Conservation (phyloP, 495 filamentous ascomycete genomes). For the Neurospora hispaniola region DNA sequence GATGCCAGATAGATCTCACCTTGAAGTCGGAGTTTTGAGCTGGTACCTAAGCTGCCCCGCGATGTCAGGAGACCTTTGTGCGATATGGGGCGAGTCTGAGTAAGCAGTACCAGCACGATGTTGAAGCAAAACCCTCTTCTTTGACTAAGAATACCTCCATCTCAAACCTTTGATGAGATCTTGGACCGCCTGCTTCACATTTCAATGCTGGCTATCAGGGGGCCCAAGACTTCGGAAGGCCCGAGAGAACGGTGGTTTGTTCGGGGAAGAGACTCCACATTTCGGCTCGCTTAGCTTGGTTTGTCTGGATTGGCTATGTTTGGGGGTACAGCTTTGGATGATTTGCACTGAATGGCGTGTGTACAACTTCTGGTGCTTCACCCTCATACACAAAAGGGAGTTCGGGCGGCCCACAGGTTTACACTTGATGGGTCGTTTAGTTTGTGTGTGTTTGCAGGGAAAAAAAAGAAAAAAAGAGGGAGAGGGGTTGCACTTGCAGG, state of each 20-base stretch:
- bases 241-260: not conserved
- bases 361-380: no score
- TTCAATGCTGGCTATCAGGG: not conserved
- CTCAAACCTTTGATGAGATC: not conserved
- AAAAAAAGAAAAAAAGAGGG: no score
- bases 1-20: not conserved
- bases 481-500: no score
- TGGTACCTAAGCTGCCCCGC: not conserved
- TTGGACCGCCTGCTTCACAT: not conserved
- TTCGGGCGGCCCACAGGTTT: no score
- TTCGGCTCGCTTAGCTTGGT: not conserved
- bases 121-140: not conserved
- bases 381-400: no score
- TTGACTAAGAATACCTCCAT: not conserved
- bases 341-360: no score
- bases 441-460: no score
- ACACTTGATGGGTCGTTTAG: no score
- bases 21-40: not conserved
- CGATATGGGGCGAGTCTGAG: not conserved
- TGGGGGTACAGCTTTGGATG: no score
- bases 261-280: not conserved
- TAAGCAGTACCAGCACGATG: not conserved
- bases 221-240: not conserved
- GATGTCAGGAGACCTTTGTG: not conserved
- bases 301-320: not conserved